These are phyloP conservation scores for Anaeromyces robustus DNA, from an alignment of 192 early-diverging fungal genomes.

Conservation along the genomic window DNA sequence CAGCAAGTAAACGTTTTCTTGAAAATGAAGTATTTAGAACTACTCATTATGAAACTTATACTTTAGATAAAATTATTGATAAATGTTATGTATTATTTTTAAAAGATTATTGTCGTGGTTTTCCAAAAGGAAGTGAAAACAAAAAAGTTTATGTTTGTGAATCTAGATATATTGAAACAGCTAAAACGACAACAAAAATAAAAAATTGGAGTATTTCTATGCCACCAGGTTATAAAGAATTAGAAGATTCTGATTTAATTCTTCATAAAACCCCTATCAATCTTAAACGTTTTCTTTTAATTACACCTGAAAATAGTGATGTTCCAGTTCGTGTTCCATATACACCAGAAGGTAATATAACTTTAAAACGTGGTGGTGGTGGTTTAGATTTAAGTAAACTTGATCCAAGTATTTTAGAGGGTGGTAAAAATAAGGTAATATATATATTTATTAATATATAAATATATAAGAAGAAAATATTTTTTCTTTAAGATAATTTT, in stretches of 20 bases:
- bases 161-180: constrained; percentile 36
- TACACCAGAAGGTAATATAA: background rate
- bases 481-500: too few species aligned
- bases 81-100: constrained; percentile 41
- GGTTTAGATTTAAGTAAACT: background rate
- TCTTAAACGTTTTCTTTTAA: background rate
- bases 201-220: constrained; percentile 42
- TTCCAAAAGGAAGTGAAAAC: constrained; percentile 16
- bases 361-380: background rate
- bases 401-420: background rate
- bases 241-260: background rate
- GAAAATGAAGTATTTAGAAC: constrained; percentile 54
- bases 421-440: background rate
- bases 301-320: background rate
- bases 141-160: constrained; percentile 49
- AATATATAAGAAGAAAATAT: too few species aligned
- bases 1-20: constrained; percentile 32
- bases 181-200: constrained; percentile 38
- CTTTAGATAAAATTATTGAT: constrained; percentile 32
- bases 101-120: constrained; percentile 35
- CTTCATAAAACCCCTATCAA: background rate
- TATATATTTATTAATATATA: too few species aligned
- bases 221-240: constrained; percentile 11
- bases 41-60: constrained; percentile 29
- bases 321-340: background rate